Evolutionary conservation across 345 rosid genomes (phyloP), one percentile per base, ranked within the genome.

Genomic region (Cardiospermum halicacabum): DNA sequence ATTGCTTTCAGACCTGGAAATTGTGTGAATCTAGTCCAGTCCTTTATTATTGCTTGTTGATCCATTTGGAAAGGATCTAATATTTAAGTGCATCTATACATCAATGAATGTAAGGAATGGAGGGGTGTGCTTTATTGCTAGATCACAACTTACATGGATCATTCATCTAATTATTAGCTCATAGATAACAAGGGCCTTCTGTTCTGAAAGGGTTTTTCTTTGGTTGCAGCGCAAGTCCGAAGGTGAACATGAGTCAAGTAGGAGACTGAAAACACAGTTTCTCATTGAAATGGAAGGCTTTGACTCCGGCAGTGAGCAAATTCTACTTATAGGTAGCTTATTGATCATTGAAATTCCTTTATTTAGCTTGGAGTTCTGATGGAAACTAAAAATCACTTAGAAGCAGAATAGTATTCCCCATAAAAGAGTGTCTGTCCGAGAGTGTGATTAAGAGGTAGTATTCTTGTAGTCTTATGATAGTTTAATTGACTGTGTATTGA

Each of bases 211-310:
- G 11, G 31, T n/a, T 60, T 68, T 60, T 48, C 13, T 48, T 1
- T 70, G 73, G 65, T 75, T 66, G 73, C 91, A 94, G 99, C 96
- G 97, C 11, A 91, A 94, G 77, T 94, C 97, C 25, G 99, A 94
- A 51, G 99, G 97, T 65, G 99, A 94, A 74, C 97, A 94, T 72
- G 99, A 94, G 80, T 81, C 96, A 32, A 91, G 97, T 76, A 85
- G 99, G 71, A 81, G 99, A 71, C 89, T 91, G 60, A 91, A 94
- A 81, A 91, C 96, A 34, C 97, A 91, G 71, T 91, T 93, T 70
- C 89, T 93, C 22, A 91, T 94, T 59, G 97, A 93, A 82, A 91
- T 91, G 99, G 95, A 93, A 85, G 97, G 96, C 69, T 93, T 93
- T 54, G 95, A 91, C 65, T 79, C 88, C 55, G 88, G 89, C 60